phyloP scores from a whole-genome alignment of 1,139 yeast genomes.

The Magnusiomyces tetraspermus region DNA sequence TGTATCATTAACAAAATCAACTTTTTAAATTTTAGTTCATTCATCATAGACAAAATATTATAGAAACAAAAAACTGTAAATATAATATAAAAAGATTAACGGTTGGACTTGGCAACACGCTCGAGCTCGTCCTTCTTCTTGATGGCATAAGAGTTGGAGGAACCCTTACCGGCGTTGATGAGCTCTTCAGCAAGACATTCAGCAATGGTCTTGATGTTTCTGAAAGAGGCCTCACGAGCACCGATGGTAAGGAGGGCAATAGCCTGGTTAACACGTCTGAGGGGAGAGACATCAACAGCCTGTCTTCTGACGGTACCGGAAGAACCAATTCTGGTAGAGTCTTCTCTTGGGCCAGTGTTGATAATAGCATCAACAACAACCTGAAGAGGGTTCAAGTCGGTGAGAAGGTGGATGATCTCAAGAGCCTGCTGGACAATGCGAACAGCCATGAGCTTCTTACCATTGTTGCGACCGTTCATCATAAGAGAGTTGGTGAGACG shows the following conservation, averaged over 20 bases:
- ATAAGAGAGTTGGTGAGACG: conserved; percentile 99
- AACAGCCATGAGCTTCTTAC: conserved; percentile 99
- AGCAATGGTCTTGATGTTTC: conserved; percentile 99
- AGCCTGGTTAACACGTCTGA: conserved; percentile 99
- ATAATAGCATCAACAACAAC: conserved; percentile 98
- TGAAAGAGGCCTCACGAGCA: conserved; percentile 99
- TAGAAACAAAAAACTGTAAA: too few relatives aligned
- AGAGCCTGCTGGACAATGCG: conserved; percentile 99
- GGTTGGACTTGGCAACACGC: conserved; percentile 99
- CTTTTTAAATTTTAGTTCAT: too few relatives aligned
- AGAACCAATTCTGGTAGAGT: conserved; percentile 99
- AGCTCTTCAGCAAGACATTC: conserved; percentile 99
- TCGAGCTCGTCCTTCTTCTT: conserved; percentile 99
- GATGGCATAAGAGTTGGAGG: conserved; percentile 99
- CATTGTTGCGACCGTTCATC: conserved; percentile 99
- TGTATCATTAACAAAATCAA: too few relatives aligned
- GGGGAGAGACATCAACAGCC: conserved; percentile 99
- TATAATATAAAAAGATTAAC: conserved; percentile 48
- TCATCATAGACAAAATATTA: too few relatives aligned
- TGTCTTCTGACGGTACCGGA: conserved; percentile 99
- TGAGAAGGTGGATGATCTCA: conserved; percentile 94
- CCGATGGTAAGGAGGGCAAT: conserved; percentile 96
- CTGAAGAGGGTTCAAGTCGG: conserved; percentile 99
- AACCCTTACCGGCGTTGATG: conserved; percentile 99
- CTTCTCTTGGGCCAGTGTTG: conserved; percentile 99